Base-by-base conservation (phyloP, 2,329 filamentous ascomycete species). In the Talaromyces sp. region DNA sequence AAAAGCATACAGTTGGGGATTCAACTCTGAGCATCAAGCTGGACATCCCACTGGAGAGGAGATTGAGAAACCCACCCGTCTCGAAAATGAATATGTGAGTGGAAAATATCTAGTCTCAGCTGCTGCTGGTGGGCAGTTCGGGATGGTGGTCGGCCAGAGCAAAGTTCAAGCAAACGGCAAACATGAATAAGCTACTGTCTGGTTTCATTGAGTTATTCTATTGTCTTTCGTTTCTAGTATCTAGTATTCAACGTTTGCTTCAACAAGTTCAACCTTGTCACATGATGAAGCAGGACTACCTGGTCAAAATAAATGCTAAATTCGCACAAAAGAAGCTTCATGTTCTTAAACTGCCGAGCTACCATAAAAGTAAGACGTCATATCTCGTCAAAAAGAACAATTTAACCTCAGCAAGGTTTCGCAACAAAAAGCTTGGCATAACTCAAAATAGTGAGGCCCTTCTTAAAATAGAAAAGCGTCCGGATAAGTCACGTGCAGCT, bases 1-100 rank as follows among this genome's bases (percentile, higher is more conserved):
- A n/a, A 63, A 58, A 17, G 64, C 64, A 3, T 65, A 65, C 19
- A 54, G 31, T 2, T 65, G 64, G 64, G 64, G 63, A 2, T 62
- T 65, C 27, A 65, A 65, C 32, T 19, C 43, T 48, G 4, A 48
- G 4, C 19, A 48, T 11, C 43, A 48, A 24, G 12, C 43, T 24
- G 43, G 19, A 19, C 43, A 19, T 21, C n/a, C 8, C 8, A 10
- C 21, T 17, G 43, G 43, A 14, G 43, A 48, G 2, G 43, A 48
- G 24, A 54, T 54, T 21, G 51, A 54, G 31, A 19, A 29, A 26
- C 51, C 51, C 10, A 31, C 51, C 31, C 51, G 19, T 19, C 21
- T 54, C 14, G n/a, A 54, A 35, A 54, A 54, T 19, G 12, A 54
- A 26, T 19, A 54, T 54, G 51, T 54, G n/a, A 24, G 9, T 29